Conservation (phyloP, 2,329 filamentous ascomycete genomes). For the Calycina herbarum region DNA sequence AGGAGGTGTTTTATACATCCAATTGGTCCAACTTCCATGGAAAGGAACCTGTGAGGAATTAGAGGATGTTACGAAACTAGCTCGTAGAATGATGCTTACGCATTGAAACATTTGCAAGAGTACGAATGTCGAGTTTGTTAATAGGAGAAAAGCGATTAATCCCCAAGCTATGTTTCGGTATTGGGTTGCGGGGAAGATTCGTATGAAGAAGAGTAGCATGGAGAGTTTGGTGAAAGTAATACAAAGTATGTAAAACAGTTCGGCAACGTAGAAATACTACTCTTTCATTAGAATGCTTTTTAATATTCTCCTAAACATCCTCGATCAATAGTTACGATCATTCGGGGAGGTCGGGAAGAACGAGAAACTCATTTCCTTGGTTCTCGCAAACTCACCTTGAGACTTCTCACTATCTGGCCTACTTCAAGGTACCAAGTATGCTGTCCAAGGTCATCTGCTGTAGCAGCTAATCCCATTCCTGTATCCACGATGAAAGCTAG, state of each 20-base stretch:
- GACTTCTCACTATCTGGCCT: background rate
- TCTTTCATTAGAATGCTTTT: background rate
- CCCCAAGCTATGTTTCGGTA: background rate
- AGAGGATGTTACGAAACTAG: background rate
- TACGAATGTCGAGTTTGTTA: background rate
- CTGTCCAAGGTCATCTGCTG: background rate
- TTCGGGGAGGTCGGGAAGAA: too few relatives aligned
- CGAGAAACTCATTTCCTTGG: too few relatives aligned
- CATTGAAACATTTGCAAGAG: conserved; percentile 5
- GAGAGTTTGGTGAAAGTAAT: background rate
- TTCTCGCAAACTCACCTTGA: background rate
- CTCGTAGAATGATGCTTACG: background rate
- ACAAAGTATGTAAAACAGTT: background rate
- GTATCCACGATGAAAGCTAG: conserved; percentile 6
- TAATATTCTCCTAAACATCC: background rate
- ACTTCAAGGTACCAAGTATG: conserved; percentile 1
- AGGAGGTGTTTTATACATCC: conserved; percentile 15
- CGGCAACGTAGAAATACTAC: conserved; percentile 1
- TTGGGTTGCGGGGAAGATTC: background rate
- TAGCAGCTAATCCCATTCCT: background rate
- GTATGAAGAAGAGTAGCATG: background rate
- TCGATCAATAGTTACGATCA: too few relatives aligned
- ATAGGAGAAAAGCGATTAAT: background rate
- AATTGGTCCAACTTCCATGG: conserved; percentile 20
- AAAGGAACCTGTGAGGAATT: conserved; percentile 8